Percentiles rank a stretch among this genome's conserved stretches.
These are phyloP conservation scores for Saccharomycopsis malanga DNA, from an alignment of 805 yeast genomes.

Conservation along the genomic window DNA sequence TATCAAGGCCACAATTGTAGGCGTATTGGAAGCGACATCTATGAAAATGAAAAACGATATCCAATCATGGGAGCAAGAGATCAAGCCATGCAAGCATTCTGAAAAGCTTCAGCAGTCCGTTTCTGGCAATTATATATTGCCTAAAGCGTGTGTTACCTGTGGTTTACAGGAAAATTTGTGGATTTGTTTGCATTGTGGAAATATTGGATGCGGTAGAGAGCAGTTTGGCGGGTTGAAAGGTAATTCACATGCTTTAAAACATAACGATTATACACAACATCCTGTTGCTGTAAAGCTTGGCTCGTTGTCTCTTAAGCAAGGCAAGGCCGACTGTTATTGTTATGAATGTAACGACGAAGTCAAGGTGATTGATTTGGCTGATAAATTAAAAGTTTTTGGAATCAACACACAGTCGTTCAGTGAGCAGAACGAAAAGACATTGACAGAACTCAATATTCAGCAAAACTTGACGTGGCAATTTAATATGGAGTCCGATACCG, in stretches of 20 bases:
- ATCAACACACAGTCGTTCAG: constrained; percentile 48
- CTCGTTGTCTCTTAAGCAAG: constrained; percentile 60
- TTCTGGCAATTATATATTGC: constrained; percentile 27
- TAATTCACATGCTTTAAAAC: constrained; percentile 80
- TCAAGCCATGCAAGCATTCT: constrained; percentile 74
- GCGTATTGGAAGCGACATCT: constrained; percentile 17
- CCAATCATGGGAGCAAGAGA: constrained; percentile 88
- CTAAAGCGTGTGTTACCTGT: constrained; percentile 48
- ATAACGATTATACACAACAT: constrained; percentile 55
- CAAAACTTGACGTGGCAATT: constrained; percentile 94
- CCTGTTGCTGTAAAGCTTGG: constrained; percentile 88
- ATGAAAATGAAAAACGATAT: constrained; percentile 48
- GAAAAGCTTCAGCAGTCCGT: constrained; percentile 39
- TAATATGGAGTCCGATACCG: constrained; percentile 64
- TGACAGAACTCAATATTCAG: constrained; percentile 85
- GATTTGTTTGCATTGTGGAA: constrained; percentile 89
- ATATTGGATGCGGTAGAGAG: constrained; percentile 88
- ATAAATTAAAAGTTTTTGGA: constrained; percentile 50
- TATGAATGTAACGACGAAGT: constrained; percentile 87
- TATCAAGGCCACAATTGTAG: constrained; percentile 11
- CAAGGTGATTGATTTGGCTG: constrained; percentile 52
- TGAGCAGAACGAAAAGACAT: constrained; percentile 72
- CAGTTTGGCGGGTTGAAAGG: constrained; percentile 96
- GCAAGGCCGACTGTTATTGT: constrained; percentile 78
- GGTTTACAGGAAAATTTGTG: constrained; percentile 73